phyloP scores from a whole-genome alignment of 2,329 filamentous ascomycete species.

The Verticillium dahliae region DNA sequence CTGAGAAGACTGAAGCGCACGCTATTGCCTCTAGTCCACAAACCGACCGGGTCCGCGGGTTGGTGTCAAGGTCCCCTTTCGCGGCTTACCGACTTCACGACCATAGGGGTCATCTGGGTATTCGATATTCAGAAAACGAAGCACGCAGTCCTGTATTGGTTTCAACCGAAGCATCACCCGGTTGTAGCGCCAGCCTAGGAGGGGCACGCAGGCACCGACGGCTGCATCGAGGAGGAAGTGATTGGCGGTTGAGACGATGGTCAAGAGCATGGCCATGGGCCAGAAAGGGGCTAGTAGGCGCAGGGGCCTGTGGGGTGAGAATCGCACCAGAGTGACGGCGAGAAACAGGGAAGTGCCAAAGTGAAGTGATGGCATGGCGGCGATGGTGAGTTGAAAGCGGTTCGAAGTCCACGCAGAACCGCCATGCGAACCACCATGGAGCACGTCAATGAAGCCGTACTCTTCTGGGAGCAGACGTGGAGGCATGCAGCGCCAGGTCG shows the following conservation, averaged over 20 bases:
- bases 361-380: constrained; percentile 42
- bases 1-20: no score
- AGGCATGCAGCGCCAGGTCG: constrained; percentile 39
- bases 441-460: constrained; percentile 40
- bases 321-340: constrained; percentile 25
- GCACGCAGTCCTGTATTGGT: constrained; percentile 20
- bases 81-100: neutral
- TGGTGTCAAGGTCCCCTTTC: neutral
- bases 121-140: constrained; percentile 6
- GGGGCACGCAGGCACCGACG: constrained; percentile 24
- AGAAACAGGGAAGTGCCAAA: constrained; percentile 34
- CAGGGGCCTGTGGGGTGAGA: constrained; percentile 31
- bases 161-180: constrained; percentile 17
- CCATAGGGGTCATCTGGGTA: neutral
- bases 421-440: constrained; percentile 24
- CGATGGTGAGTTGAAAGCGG: constrained; percentile 37
- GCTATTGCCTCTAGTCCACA: neutral
- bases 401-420: constrained; percentile 35
- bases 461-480: constrained; percentile 37
- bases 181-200: constrained; percentile 26
- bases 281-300: constrained; percentile 30
- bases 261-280: constrained; percentile 33
- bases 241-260: constrained; percentile 32
- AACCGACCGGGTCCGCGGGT: neutral
- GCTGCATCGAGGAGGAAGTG: constrained; percentile 29